A percentile compares a stretch with the other conserved stretches of the same genome.
Evolutionary conservation across 2,329 filamentous ascomycete species (phyloP).

Genomic region (Trichoderma afroharzianum): DNA sequence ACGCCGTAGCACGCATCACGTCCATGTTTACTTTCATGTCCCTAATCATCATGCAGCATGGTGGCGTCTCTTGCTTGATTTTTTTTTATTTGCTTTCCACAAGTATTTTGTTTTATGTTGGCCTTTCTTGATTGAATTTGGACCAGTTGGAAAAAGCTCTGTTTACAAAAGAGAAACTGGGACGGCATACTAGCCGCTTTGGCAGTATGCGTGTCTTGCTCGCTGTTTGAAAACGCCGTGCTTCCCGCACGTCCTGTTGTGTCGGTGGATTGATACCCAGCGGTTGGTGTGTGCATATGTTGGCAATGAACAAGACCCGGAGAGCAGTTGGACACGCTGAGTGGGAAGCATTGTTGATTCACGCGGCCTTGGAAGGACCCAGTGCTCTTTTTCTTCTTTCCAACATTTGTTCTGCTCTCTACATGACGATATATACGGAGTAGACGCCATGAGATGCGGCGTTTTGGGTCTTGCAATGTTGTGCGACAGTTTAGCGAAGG

Average conservation of each 20-base stretch:
- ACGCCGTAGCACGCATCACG: conserved; percentile 21
- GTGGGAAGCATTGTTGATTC: background rate
- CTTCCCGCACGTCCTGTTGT: conserved; percentile 4
- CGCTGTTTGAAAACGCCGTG: conserved; percentile 9
- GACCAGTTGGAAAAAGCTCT: conserved; percentile 22
- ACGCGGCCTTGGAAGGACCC: background rate
- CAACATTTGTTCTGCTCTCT: conserved; percentile 3
- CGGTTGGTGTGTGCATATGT: conserved; percentile 2
- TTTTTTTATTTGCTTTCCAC: conserved; percentile 23
- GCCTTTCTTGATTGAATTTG: conserved; percentile 22
- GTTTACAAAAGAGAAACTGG: conserved; percentile 7
- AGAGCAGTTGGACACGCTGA: conserved; percentile 7
- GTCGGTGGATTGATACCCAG: conserved; percentile 17
- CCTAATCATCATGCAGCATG: conserved; percentile 35
- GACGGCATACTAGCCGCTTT: background rate
- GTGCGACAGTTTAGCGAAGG: conserved; percentile 18
- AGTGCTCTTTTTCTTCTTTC: background rate
- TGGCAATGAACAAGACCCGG: conserved; percentile 12
- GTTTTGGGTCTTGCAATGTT: conserved; percentile 19
- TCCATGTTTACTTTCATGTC: conserved; percentile 24
- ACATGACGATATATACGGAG: conserved; percentile 9
- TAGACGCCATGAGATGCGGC: conserved; percentile 14
- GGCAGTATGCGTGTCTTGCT: background rate
- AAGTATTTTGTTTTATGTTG: conserved; percentile 9
- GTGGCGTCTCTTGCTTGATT: conserved; percentile 32